Evolutionary conservation across 176 grass and related monocot species (phyloP), one percentile per base, ranked within the genome.

Genomic region (Musa schizocarpa): DNA sequence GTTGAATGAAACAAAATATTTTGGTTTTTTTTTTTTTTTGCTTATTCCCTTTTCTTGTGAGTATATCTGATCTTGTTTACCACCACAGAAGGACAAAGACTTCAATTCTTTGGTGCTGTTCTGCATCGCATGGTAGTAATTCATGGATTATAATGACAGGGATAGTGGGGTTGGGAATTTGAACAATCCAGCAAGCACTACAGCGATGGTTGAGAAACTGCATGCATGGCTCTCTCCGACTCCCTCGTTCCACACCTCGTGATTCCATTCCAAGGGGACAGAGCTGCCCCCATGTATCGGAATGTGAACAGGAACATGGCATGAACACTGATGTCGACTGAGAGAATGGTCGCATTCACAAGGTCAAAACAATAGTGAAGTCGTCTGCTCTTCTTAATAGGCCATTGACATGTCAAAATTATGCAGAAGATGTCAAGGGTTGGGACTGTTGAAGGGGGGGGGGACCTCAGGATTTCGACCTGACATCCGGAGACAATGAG

Each of bases 391-490:
- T 43, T 43, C 34, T 66, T 26, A 27, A 49, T 26, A 17, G 62
- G 10, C 20, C 75, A 53, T 52, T 53, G 20, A 50, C 65, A 61
- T 70, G 53, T 26, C 53, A 59, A 52, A 14, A 27, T 71, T 19
- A 77, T 24, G 67, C 11, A 52, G 3, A 52, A 65, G 50, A n/a
- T 49, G 1, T 13, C 63, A 16, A 52, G 12, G 26, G 63, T n/a
- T 27, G 24, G 0, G 1, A 65, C 63, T 65, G 63, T 14, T 43
- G 34, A 43, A 3, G 4, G 34, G 34, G 2, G 21, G 13, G 12
- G 11, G 63, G 50, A 10, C 63, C 61, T 78, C 68, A 24, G 64
- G 24, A 55, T 68, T 78, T 67, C 55, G 55, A 78, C 51, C 64
- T 53, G 76, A 78, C 63, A 68, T 13, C 23, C 50, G 23, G 76